Evolutionary conservation across 2,329 filamentous ascomycete genomes (phyloP).

Genomic region (Macrophomina pseudophaseolina): DNA sequence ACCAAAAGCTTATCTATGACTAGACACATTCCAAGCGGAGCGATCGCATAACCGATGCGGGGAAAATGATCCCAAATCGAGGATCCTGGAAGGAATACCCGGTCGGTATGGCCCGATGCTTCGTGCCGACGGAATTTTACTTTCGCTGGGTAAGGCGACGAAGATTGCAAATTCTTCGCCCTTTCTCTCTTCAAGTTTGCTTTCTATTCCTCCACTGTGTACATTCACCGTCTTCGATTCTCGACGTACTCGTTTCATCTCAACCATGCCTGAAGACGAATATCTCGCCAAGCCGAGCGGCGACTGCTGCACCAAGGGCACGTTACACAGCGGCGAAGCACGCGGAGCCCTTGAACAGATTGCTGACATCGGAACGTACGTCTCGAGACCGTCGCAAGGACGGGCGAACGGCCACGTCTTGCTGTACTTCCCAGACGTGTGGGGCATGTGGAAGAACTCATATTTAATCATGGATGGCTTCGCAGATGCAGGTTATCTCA

Average conservation of each 20-base stretch:
- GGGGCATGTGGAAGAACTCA: conserved; percentile 51
- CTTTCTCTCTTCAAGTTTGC: no score
- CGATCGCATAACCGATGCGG: no score
- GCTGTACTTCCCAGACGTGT: conserved; percentile 55
- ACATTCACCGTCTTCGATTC: neutral
- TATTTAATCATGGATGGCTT: conserved; percentile 55
- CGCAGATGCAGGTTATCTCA: conserved; percentile 51
- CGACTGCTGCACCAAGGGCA: conserved; percentile 48
- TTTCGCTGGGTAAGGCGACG: no score
- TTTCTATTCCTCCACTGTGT: no score
- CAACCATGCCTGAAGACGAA: conserved; percentile 1
- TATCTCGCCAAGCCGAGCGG: conserved; percentile 42
- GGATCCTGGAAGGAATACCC: no score
- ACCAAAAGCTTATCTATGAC: no score
- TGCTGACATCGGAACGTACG: conserved; percentile 47
- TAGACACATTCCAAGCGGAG: no score
- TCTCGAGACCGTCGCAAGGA: conserved; percentile 35
- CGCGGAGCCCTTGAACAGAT: conserved; percentile 44
- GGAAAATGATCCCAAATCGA: no score
- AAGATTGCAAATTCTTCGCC: no score
- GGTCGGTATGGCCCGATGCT: no score
- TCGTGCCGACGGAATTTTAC: no score
- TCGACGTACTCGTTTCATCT: neutral
- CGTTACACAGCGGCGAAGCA: conserved; percentile 47
- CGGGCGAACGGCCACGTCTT: conserved; percentile 50